Base-by-base conservation (phyloP, 75 land plant genomes). In the Adiantum capillusveneris region DNA sequence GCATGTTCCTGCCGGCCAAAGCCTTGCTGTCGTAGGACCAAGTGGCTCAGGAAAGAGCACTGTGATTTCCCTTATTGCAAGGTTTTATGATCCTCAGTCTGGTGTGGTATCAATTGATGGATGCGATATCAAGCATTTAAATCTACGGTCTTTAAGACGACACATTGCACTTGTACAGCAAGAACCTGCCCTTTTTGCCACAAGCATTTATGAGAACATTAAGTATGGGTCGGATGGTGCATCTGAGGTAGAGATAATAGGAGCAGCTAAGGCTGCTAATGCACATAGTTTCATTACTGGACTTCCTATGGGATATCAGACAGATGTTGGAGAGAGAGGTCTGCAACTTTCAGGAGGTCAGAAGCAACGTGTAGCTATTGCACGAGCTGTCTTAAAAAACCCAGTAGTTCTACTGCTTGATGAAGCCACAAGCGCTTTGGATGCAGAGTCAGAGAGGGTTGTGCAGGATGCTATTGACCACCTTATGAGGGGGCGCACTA, bases 1-100 rank as follows among this genome's bases (percentile, higher is more conserved):
- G 17, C 57, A 60, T 26, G 63, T 80, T 21, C 59, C 64, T 24
- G 59, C 82, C 9, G 86, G 90, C 13, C 80, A 65, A 39, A 83
- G 84, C 37, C 69, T 83, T 41, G 87, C 90, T 13, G 29, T 86
- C 2, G 90, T 86, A 0, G 90, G 90, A 44, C 75, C 73, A 58
- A 83, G 84, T 65, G 90, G 90, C 31, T 86, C 86, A 37, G 90
- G 90, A 3, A 86, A 86, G 76, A 82, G 86, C 44, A 72, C 90
- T 12, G 75, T 83, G 39, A 71, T 86, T 16, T 29, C 82, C 11
- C 65, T 86, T 6, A 46, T 86, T 25, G 73, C 71, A 72, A 67
- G 90, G 55, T 86, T 86, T 53, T 86, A 86, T 42, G 90, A 86
- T 59, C 86, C 86, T 1, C 57, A 44, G 30, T 65, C 77, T 12